Evolutionary conservation across 176 grass and related monocot genomes (phyloP).

Genomic region (bread wheat (Triticum aestivum)): IWGSC_CS_RefSeq_v2.1 NC_057802.1:496605134-496605633

Average conservation of each 20-base stretch:
- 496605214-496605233: slow-evolving; percentile 96
- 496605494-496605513: neutral
- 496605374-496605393: slow-evolving; percentile 98
- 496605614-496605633: neutral
- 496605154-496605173: slow-evolving; percentile 59
- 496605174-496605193: slow-evolving; percentile 79
- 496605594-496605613: neutral
- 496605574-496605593: neutral
- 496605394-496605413: slow-evolving; percentile 97
- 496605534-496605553: neutral
- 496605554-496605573: neutral
- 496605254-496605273: slow-evolving; percentile 90
- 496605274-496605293: slow-evolving; percentile 86
- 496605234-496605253: slow-evolving; percentile 98
- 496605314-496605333: slow-evolving; percentile 98
- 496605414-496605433: slow-evolving; percentile 92
- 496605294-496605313: slow-evolving; percentile 94
- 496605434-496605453: slow-evolving; percentile 45
- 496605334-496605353: slow-evolving; percentile 77
- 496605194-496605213: slow-evolving; percentile 94
- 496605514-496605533: neutral
- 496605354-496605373: slow-evolving; percentile 94
- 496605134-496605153: slow-evolving; percentile 38
- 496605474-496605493: neutral
- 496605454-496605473: slow-evolving; percentile 1